These are phyloP conservation scores for Anethum foeniculum DNA, from an alignment of 140 eudicot genomes.

Conservation along the genomic window DNA sequence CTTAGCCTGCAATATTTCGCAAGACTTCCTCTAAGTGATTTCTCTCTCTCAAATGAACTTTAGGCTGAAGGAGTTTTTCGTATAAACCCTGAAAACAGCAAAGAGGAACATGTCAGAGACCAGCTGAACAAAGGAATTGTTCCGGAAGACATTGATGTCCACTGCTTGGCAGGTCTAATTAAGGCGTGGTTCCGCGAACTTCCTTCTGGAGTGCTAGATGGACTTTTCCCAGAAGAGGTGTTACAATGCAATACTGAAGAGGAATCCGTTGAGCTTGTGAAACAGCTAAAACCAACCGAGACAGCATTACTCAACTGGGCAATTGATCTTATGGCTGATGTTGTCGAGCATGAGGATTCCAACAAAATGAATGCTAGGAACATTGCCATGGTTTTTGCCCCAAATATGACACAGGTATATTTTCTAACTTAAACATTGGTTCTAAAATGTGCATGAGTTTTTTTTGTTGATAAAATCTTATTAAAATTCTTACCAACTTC, in stretches of 20 bases:
- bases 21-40: neutral
- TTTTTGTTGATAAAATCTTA: neutral
- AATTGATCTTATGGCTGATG: conserved; percentile 92
- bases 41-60: neutral
- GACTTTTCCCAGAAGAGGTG: conserved; percentile 89
- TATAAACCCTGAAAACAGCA: conserved; percentile 91
- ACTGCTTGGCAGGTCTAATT: conserved; percentile 81
- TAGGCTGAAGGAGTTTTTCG: conserved; percentile 97
- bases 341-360: conserved; percentile 74
- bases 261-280: conserved; percentile 57
- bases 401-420: conserved; percentile 93
- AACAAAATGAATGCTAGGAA: conserved; percentile 98
- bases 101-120: conserved; percentile 75
- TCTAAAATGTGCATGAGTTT: neutral
- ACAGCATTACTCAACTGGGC: conserved; percentile 93
- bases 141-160: conserved; percentile 87
- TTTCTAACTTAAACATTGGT: neutral
- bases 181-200: conserved; percentile 98
- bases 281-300: conserved; percentile 79
- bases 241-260: conserved; percentile 80
- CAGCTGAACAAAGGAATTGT: conserved; percentile 79
- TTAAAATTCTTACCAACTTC: neutral
- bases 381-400: conserved; percentile 96
- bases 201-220: conserved; percentile 91
- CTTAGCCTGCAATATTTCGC: neutral